phyloP scores from a whole-genome alignment of 805 yeast species.

The Maudiozyma pseudohumilis region DNA sequence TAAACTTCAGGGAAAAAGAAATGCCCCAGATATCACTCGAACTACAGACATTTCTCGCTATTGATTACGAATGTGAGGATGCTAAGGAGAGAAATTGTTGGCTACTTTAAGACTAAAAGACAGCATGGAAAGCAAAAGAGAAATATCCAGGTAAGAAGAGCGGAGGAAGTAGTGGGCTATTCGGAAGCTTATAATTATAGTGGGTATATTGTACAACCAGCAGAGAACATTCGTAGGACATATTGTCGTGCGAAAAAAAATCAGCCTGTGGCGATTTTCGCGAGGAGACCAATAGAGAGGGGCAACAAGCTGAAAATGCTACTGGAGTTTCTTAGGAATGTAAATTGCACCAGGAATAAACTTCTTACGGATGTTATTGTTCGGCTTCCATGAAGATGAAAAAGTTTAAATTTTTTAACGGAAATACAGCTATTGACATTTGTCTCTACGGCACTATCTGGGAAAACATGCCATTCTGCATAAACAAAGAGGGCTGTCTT shows the following conservation, averaged over 20 bases:
- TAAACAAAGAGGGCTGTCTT: too few species aligned
- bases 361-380: too few species aligned
- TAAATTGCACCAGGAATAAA: too few species aligned
- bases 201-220: too few species aligned
- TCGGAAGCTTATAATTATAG: background rate
- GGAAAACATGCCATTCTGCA: too few species aligned
- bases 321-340: too few species aligned
- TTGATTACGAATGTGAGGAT: background rate
- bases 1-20: conserved; percentile 1
- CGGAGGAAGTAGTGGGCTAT: background rate
- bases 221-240: too few species aligned
- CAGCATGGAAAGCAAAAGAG: background rate
- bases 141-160: background rate
- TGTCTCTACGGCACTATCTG: too few species aligned
- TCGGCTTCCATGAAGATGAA: too few species aligned
- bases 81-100: background rate
- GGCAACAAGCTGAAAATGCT: too few species aligned
- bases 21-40: background rate
- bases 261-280: too few species aligned
- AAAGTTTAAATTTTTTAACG: conserved; percentile 1
- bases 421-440: background rate
- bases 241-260: too few species aligned
- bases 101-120: background rate
- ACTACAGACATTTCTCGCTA: background rate
- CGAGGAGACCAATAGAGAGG: background rate